These are phyloP conservation scores for Kodamaea anthophila DNA, from an alignment of 1,139 yeast genomes.

Conservation along the genomic window DNA sequence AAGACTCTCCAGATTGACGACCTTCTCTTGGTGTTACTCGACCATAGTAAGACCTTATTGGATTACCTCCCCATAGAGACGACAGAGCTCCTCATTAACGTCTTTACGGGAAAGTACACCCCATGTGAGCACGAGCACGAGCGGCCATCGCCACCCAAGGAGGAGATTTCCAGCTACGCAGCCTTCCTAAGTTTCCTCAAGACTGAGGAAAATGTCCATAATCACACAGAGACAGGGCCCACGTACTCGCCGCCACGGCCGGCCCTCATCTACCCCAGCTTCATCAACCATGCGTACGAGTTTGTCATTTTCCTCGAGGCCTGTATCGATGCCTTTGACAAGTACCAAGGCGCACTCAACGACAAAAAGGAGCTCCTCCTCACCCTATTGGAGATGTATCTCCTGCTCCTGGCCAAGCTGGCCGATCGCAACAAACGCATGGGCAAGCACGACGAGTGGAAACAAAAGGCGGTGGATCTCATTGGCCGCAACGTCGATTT, in stretches of 20 bases:
- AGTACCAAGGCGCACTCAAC: slow-evolving; percentile 62
- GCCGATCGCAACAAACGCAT: slow-evolving; percentile 24
- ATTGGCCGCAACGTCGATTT: slow-evolving; percentile 35
- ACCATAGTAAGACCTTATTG: slow-evolving; percentile 60
- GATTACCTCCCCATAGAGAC: slow-evolving; percentile 74
- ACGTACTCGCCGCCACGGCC: slow-evolving; percentile 93
- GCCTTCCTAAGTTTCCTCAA: slow-evolving; percentile 66
- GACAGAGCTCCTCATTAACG: slow-evolving; percentile 73
- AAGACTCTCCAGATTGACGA: slow-evolving; percentile 73
- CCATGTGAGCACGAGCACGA: slow-evolving; percentile 25
- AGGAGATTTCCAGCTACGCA: slow-evolving; percentile 54
- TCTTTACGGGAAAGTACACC: slow-evolving; percentile 78
- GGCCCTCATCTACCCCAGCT: slow-evolving; percentile 77
- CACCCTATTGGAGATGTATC: slow-evolving; percentile 77
- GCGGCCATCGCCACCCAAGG: too few relatives aligned
- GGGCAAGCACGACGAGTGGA: slow-evolving; percentile 41
- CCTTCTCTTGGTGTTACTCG: slow-evolving; percentile 61
- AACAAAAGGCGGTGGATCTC: slow-evolving; percentile 52
- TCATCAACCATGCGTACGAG: slow-evolving; percentile 76
- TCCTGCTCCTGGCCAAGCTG: slow-evolving; percentile 46
- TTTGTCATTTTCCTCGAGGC: slow-evolving; percentile 95
- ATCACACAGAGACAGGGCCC: slow-evolving; percentile 28
- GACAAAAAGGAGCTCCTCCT: slow-evolving; percentile 70
- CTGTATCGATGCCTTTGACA: slow-evolving; percentile 72
- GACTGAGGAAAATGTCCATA: slow-evolving; percentile 14